Evolutionary conservation across 129 eudicot genomes (phyloP).

Genomic region (Chrysanthemum makinoi): DNA sequence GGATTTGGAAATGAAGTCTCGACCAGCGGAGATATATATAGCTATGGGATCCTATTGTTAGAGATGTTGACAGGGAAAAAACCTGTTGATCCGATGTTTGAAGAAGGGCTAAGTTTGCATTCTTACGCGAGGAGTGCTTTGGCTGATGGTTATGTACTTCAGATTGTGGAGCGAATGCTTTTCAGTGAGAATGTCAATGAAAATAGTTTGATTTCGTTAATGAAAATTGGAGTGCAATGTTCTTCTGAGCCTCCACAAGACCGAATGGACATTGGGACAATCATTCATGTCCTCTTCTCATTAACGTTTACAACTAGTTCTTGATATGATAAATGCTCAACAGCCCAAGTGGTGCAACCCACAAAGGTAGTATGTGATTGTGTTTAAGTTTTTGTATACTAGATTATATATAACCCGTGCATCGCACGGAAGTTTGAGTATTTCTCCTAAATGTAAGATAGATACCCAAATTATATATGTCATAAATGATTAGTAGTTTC

Average conservation of each 20-base stretch:
- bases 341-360: not conserved
- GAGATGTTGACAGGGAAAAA: slow-evolving; percentile 36
- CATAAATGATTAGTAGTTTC: too few species aligned
- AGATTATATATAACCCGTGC: too few species aligned
- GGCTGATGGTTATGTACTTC: slow-evolving; percentile 11
- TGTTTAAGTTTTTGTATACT: not conserved
- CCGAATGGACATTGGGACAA: slow-evolving; percentile 5
- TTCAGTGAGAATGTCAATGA: slow-evolving; percentile 15
- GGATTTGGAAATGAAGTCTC: slow-evolving; percentile 37
- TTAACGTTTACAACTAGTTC: not conserved
- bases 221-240: slow-evolving; percentile 15
- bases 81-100: slow-evolving; percentile 23
- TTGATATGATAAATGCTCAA: not conserved
- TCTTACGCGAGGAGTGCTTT: slow-evolving; percentile 21
- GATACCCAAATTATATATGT: too few species aligned
- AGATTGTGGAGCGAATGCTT: slow-evolving; percentile 31
- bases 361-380: slow-evolving; percentile 1
- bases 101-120: not conserved
- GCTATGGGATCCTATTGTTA: slow-evolving; percentile 38
- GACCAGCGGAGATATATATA: slow-evolving; percentile 38
- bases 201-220: not conserved
- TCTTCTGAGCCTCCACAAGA: slow-evolving; percentile 14
- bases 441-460: too few species aligned
- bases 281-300: slow-evolving; percentile 14
- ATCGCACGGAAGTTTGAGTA: too few species aligned